Evolutionary conservation across 352 stramenopile genomes (phyloP).

Genomic region (Phytophthora sp.): DNA sequence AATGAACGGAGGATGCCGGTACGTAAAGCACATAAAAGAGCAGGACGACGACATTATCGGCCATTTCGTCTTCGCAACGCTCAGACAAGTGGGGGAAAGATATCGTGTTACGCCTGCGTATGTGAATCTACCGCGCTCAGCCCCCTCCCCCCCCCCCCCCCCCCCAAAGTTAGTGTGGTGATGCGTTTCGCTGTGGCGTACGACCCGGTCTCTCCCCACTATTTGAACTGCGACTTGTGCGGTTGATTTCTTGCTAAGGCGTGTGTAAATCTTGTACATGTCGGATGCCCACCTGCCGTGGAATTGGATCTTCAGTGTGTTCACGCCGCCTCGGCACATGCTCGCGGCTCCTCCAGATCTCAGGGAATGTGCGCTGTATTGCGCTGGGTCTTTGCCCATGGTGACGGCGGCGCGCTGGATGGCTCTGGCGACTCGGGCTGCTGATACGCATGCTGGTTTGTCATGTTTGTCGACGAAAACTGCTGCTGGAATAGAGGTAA

Average conservation of each 20-base stretch:
- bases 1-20: too few relatives aligned
- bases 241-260: neutral
- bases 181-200: neutral
- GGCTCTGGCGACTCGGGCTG: neutral
- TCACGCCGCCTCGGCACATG: neutral
- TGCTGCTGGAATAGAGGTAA: neutral
- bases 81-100: too few relatives aligned
- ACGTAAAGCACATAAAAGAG: too few relatives aligned
- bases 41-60: too few relatives aligned
- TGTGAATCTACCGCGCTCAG: too few relatives aligned
- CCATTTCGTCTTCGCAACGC: too few relatives aligned
- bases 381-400: neutral
- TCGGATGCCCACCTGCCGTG: slow-evolving; percentile 1
- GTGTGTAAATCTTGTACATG: slow-evolving; percentile 3
- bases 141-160: too few relatives aligned
- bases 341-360: neutral
- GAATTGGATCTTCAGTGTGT: slow-evolving; percentile 3
- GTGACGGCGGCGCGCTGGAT: neutral
- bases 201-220: neutral
- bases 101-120: too few relatives aligned
- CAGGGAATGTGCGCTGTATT: neutral
- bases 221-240: neutral
- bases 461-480: neutral
- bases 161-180: neutral
- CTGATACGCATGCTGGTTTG: neutral